phyloP scores from a whole-genome alignment of 768 basidiomycete species.

The Mycena maculata region DNA sequence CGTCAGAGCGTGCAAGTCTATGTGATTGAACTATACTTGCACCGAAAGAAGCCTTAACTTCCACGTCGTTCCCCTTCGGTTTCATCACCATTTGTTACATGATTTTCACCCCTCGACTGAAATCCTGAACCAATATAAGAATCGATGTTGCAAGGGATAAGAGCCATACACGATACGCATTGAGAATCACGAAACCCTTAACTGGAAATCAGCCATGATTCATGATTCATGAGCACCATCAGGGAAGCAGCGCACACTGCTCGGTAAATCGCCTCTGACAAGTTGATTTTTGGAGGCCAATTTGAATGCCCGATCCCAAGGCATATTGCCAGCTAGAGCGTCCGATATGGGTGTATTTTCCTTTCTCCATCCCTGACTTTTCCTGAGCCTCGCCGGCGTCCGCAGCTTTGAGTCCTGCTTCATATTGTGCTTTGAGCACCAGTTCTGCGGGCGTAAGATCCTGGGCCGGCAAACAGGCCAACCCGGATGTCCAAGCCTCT shows the following conservation, averaged over 20 bases:
- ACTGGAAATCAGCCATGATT: background rate
- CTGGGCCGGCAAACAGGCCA: conserved; percentile 43
- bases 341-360: background rate
- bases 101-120: conserved; percentile 40
- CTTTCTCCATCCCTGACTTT: background rate
- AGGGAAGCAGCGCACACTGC: conserved; percentile 13
- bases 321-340: conserved; percentile 26
- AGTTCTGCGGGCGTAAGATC: conserved; percentile 45
- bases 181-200: conserved; percentile 48
- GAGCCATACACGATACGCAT: conserved; percentile 45
- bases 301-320: conserved; percentile 42
- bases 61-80: background rate
- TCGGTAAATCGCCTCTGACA: conserved; percentile 20
- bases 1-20: background rate
- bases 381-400: conserved; percentile 20
- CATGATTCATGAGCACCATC: too few relatives aligned
- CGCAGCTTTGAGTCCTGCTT: conserved; percentile 42
- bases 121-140: conserved; percentile 39
- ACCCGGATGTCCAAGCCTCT: conserved; percentile 46
- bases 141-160: background rate
- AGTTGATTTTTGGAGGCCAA: conserved; percentile 37
- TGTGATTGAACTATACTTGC: background rate
- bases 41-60: background rate
- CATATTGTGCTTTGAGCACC: conserved; percentile 51
- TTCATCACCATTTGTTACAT: conserved; percentile 38